Base-by-base conservation (phyloP, 2,329 filamentous ascomycete genomes). In the Penicillium polonicum region DNA sequence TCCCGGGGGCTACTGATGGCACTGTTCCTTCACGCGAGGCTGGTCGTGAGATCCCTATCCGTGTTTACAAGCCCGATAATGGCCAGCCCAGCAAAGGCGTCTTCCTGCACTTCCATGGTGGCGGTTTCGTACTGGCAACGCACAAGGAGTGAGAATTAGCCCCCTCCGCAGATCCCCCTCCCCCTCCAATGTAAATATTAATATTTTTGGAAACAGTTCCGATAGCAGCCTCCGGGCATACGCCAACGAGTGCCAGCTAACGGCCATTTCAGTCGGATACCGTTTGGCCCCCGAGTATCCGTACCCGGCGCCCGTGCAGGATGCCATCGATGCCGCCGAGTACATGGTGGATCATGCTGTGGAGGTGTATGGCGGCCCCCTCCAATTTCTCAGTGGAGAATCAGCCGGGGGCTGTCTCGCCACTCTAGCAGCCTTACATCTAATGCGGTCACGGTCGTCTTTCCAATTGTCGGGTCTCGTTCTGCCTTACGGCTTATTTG, bases 211-310 rank as follows among this genome's bases (percentile, higher is more conserved):
- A 5, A 2, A 15, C 25, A 46, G 77, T 54, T 79, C 81, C 60
- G 82, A 84, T 64, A 58, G 69, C 1, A 74, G 78, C 35, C 72
- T 86, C 12, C 76, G 81, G 52, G 74, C 74, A 60, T 79, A 82
- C 68, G 82, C 83, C 46, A 76, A 84, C 60, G 69, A 72, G 29
- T 78, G 74, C 46, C 72, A 79, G 38, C 57, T 84, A 3, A 79
- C 79, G 0, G 79, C 82, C 17, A 69, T 87, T 13, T 83, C 80
- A 0, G 78, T 86, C 7, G 84, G 83, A 1, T 87, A 87, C 67
- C 77, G 85, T 29, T 78, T 85, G 19, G 83, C 84, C 0, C 85
- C 85, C 0, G 84, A 87, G 66, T 58, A 85, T 62, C 82, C 83
- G 0, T 86, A 79, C 66, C 84, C 85, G 0, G 82, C 82, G 3